A percentile compares a stretch with the other conserved stretches of the same genome.
Conservation (phyloP, 495 filamentous ascomycete species). For the Hyaloscypha variabilis region DNA sequence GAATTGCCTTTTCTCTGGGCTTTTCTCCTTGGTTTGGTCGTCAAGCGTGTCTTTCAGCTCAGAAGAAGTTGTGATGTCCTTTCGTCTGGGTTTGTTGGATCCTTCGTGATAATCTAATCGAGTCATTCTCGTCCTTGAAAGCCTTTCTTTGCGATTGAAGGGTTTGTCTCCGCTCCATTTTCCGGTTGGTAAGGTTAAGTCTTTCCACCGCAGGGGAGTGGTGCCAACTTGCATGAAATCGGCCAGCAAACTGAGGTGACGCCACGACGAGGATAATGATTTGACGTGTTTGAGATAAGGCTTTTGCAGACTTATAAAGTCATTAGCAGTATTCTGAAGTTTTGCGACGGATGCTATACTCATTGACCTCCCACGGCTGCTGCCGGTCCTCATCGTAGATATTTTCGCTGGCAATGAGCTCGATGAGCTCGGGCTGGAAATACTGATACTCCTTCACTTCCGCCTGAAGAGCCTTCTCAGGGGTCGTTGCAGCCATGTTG, state of each 20-base stretch:
- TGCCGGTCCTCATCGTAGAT: not conserved
- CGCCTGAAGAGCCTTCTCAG: not conserved
- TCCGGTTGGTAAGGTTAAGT: not conserved
- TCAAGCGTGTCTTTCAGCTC: not conserved
- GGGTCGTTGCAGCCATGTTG: not conserved
- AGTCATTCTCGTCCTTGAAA: slow-evolving; percentile 31
- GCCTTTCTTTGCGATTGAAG: slow-evolving; percentile 21
- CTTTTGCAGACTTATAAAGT: not conserved
- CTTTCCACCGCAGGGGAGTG: slow-evolving; percentile 36
- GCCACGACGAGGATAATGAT: slow-evolving; percentile 1
- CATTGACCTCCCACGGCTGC: not conserved
- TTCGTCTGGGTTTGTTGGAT: not conserved
- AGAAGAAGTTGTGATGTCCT: not conserved
- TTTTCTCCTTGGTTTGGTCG: not conserved
- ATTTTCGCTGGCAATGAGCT: not conserved
- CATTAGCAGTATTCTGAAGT: not conserved
- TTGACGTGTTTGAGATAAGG: slow-evolving; percentile 21
- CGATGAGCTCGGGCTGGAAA: not conserved
- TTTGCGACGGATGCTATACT: not conserved
- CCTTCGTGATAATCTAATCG: slow-evolving; percentile 33
- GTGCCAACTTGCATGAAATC: slow-evolving; percentile 47
- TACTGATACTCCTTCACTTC: not conserved
- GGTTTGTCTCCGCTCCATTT: slow-evolving; percentile 11
- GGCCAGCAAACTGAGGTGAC: slow-evolving; percentile 37
- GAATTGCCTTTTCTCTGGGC: slow-evolving; percentile 15